These are phyloP conservation scores for Suillus placidus DNA, from an alignment of 768 basidiomycete genomes.

Conservation along the genomic window DNA sequence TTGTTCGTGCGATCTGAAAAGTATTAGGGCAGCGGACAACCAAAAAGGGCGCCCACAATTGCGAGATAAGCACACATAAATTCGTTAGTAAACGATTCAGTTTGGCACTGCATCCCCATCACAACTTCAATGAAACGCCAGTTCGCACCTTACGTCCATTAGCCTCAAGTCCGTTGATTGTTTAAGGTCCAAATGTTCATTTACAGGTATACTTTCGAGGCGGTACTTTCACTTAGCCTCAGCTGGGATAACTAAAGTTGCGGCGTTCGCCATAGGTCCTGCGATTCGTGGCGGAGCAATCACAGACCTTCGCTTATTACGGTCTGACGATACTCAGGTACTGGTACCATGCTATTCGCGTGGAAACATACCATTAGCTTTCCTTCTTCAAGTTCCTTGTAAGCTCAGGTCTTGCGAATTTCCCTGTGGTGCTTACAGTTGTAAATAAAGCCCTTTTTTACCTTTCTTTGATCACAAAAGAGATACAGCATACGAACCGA, in stretches of 20 bases:
- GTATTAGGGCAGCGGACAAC: constrained; percentile 19
- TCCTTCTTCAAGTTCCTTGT: constrained; percentile 1
- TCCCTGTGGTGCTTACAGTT: not conserved
- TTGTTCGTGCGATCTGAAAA: constrained; percentile 21
- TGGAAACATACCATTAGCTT: constrained; percentile 2
- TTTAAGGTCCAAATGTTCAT: not conserved
- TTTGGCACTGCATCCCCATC: not conserved
- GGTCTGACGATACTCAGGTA: constrained; percentile 27
- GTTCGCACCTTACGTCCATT: constrained; percentile 5
- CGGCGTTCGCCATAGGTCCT: constrained; percentile 12
- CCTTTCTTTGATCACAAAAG: constrained; percentile 7
- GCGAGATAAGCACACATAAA: constrained; percentile 10
- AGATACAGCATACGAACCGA: constrained; percentile 10
- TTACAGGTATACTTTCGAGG: not conserved
- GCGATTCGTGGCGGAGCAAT: constrained; percentile 24
- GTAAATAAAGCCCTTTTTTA: constrained; percentile 19
- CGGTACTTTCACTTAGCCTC: not conserved
- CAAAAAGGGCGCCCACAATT: constrained; percentile 19
- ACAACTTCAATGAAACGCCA: constrained; percentile 5
- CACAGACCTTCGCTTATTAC: constrained; percentile 28
- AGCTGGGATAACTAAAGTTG: constrained; percentile 10
- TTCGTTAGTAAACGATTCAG: not conserved
- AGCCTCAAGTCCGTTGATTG: constrained; percentile 4
- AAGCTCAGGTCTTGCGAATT: constrained; percentile 5
- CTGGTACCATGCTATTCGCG: constrained; percentile 13